Base-by-base conservation (phyloP, 306 rosid genomes). In the Begonia masoniana region DNA sequence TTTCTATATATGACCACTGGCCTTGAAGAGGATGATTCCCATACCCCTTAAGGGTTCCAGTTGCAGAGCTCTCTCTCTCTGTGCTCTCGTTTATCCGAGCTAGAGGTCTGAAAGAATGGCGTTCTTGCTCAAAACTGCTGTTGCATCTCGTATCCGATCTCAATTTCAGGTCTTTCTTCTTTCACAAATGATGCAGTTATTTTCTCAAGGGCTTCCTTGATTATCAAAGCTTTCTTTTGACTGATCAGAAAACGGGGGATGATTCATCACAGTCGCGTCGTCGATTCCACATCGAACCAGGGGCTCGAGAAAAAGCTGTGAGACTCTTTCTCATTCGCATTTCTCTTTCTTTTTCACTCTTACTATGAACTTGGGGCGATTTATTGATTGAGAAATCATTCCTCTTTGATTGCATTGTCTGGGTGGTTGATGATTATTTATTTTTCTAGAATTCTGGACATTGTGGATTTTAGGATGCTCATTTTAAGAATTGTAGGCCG, bases 261-360 rank as follows among this genome's bases (percentile, higher is more conserved):
- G 71, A 66, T 39, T 54, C 66, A 31, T 69, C 83, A 35, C 68
- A 57, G 41, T 48, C 79, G 35, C 84, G 92, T 60, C 96, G 96
- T 57, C 76, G 70, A 69, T 79, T 60, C 66, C 97, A 91, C 60
- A 47, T 77, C 70, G 79, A 78, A 61, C 86, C 80, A 7, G 96
- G 94, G 9, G 15, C 79, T 42, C 97, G 97, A 52, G 92, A 85
- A 73, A 77, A 81, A 74, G 97, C 96, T 47, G 97, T 85, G 71
- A 83, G 80, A 39, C 35, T 57, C n/a, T 50, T 15, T 39, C 10
- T 55, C 7, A 4, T 6, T 26, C 36, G n/a, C n/a, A n/a, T n/a
- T n/a, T n/a, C 35, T 57, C n/a, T 50, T 61, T 51, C 2, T 4
- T 4, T 19, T 58, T 41, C 43, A 21, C 43, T 19, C 35, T 4